Base-by-base conservation (phyloP, 2,329 filamentous ascomycete species). In the Ascochyta viciae-villosae region DNA sequence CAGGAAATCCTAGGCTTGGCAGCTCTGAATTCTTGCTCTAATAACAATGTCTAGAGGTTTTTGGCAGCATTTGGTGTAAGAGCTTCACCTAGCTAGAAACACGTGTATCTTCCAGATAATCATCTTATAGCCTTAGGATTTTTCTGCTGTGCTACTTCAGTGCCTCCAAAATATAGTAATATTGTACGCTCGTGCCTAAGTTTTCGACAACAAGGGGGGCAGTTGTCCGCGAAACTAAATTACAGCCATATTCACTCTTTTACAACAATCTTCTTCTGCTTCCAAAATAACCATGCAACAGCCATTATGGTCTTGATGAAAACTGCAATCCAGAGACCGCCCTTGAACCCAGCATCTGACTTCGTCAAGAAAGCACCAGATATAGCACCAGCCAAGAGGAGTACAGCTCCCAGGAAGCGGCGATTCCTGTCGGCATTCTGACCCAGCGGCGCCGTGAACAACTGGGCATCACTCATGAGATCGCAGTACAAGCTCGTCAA, bases 401-500 rank as follows among this genome's bases (percentile, higher is more conserved):
- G 61, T 0, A 83, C 69, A 8, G 81, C 79, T 23, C 79, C 78
- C 0, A 71, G 64, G 22, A 81, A 70, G 8, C 83, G 70, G 8
- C 83, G 73, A 68, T 85, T 81, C 34, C 83, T 72, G 70, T 83
- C 82, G 15, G 77, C 73, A 58, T 85, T 85, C 22, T 57, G 33
- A 12, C 78, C 69, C 27, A 77, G 67, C 1, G 58, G 54, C 3
- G 77, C 74, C 12, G 52, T 62, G n/a, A 83, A 75, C 12, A 84
- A 68, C 34, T 78, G 72, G 3, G 79, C 78, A 64, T 85, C 83
- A 16, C 79, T 81, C 63, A 82, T 77, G 23, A 85, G 63, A 63
- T 85, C 83, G 64, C 80, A 83, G 64, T 84, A 83, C 35, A 83
- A 72, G 52, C 79, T 82, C n/a, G 83, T 85, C 35, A 85, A 66